Base-by-base conservation (phyloP, 2,329 filamentous ascomycete genomes). In the Colletotrichum sp. region DNA sequence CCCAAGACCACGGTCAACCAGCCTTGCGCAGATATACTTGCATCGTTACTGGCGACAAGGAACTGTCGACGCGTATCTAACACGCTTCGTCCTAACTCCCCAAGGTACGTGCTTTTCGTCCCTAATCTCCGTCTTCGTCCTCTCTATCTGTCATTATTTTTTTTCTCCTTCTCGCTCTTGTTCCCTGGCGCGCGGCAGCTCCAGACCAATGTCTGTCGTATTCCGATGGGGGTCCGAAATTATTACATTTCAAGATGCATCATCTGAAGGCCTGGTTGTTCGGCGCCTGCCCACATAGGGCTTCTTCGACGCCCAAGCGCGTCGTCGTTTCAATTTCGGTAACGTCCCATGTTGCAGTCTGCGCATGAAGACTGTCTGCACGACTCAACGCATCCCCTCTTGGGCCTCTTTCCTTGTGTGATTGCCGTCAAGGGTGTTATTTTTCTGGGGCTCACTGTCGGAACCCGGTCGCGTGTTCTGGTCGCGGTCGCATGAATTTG, bases 311-410 rank as follows among this genome's bases (percentile, higher is more conserved):
- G 74, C 71, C 65, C 64, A 74, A 75, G 71, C 74, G 71, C 59
- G 74, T 76, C 36, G 64, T 60, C 34, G 71, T 76, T 76, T 76
- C 74, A 76, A 76, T 76, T 71, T 76, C 74, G 71, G 74, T 66
- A 76, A 76, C 74, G 66, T 76, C 74, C 74, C 74, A 76, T 76
- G 74, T 75, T 75, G 74, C 71, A 76, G 74, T 75, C 62, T 71
- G 74, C 74, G 74, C 71, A 76, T 76, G 74, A 76, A 75, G 30
- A 59, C 34, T 39, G 72, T 60, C 69, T 73, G 73, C 69, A 76
- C 69, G 70, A 76, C 73, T 76, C 73, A 55, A 64, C 57, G 55
- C 73, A 76, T 76, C 28, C 44, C 71, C 69, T 71, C 63, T 67
- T 34, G 55, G 36, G 64, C 71, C 71, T 63, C 57, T 68, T 65